A percentile compares a stretch with the other conserved stretches of the same genome.
Evolutionary conservation across 202 grass and related monocot genomes (phyloP).

Genomic region (Digitaria exilis): DNA sequence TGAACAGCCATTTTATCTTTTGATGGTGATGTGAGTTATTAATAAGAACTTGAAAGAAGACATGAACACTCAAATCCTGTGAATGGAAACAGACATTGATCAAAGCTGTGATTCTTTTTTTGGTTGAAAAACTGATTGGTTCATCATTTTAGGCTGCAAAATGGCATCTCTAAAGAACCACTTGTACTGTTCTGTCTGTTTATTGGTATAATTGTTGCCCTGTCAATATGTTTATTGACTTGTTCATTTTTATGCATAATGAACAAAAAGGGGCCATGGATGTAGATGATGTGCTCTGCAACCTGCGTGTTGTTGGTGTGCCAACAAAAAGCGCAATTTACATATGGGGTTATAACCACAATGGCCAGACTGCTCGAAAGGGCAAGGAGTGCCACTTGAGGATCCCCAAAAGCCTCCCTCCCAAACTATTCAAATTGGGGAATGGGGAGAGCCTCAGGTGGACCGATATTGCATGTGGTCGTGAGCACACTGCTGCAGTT

Average conservation of each 20-base stretch:
- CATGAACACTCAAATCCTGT: background rate
- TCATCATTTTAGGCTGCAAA: background rate
- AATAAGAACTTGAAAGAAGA: constrained; percentile 10
- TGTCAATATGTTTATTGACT: constrained; percentile 1
- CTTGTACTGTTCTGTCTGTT: background rate
- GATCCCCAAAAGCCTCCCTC: constrained; percentile 83
- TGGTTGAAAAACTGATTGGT: background rate
- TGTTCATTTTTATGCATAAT: background rate
- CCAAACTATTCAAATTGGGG: constrained; percentile 64
- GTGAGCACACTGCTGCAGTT: constrained; percentile 87
- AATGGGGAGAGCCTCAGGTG: constrained; percentile 57
- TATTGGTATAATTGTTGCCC: constrained; percentile 12
- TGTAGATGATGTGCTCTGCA: constrained; percentile 59
- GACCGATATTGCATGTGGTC: constrained; percentile 88
- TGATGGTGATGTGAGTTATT: background rate
- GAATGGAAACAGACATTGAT: background rate
- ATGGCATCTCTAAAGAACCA: background rate
- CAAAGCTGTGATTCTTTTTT: background rate
- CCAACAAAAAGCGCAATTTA: constrained; percentile 90
- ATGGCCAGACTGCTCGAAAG: constrained; percentile 81
- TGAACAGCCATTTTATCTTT: background rate
- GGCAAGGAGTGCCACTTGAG: constrained; percentile 72
- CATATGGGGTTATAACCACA: constrained; percentile 93
- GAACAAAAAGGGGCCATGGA: constrained; percentile 59
- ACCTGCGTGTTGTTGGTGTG: constrained; percentile 38